phyloP scores from a whole-genome alignment of 2,329 filamentous ascomycete species.

The Fusarium nygamai region DNA sequence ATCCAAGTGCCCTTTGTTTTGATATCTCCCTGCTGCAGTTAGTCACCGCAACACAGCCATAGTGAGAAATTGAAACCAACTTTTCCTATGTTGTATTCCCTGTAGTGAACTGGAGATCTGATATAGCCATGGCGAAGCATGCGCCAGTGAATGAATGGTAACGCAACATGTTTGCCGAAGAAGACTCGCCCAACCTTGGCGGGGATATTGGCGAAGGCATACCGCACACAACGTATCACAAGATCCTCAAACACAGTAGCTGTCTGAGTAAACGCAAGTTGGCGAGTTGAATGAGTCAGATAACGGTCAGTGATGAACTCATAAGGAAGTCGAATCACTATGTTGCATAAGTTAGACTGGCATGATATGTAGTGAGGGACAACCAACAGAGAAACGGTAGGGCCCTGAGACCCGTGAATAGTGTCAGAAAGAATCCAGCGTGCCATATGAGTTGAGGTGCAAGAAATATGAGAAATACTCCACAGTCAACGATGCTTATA shows the following conservation, averaged over 20 bases:
- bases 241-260: conserved; percentile 81
- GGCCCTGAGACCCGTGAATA: conserved; percentile 66
- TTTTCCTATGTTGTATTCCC: conserved; percentile 53
- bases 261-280: conserved; percentile 71
- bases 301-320: conserved; percentile 47
- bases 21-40: conserved; percentile 48
- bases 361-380: neutral
- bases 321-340: conserved; percentile 45
- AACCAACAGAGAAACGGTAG: conserved; percentile 75
- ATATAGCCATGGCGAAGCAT: conserved; percentile 78
- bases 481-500: conserved; percentile 79
- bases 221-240: conserved; percentile 80
- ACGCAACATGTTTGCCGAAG: conserved; percentile 76
- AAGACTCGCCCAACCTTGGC: conserved; percentile 77
- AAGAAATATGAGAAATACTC: conserved; percentile 76
- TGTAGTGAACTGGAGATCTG: conserved; percentile 71
- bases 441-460: conserved; percentile 76
- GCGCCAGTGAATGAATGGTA: conserved; percentile 80
- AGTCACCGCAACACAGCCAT: neutral
- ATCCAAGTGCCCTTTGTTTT: conserved; percentile 75
- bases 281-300: conserved; percentile 38
- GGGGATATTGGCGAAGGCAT: conserved; percentile 78
- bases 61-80: conserved; percentile 33
- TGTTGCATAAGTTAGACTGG: conserved; percentile 19
- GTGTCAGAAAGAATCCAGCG: conserved; percentile 69